phyloP scores from a whole-genome alignment of 805 yeast genomes.

The Sungouiozyma ichnusensis region DNA sequence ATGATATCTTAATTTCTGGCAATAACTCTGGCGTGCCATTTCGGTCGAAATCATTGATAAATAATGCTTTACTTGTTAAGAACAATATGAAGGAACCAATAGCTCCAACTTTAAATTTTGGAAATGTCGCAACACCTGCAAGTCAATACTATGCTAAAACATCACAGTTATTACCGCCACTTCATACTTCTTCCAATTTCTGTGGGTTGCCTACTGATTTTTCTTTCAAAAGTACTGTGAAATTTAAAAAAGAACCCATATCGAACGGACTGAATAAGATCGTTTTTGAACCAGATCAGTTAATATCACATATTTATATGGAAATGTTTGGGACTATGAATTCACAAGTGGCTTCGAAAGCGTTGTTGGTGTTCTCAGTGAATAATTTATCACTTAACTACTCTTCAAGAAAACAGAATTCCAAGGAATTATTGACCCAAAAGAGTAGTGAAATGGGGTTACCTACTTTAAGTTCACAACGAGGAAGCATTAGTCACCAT shows the following conservation, averaged over 20 bases:
- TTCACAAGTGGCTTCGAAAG: conserved; percentile 17
- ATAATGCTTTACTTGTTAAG: background rate
- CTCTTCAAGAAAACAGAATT: background rate
- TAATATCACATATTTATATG: conserved; percentile 16
- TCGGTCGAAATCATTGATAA: background rate
- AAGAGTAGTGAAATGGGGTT: background rate
- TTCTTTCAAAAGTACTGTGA: conserved; percentile 7
- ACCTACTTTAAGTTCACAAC: background rate
- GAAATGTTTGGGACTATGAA: conserved; percentile 20
- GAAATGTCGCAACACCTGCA: background rate
- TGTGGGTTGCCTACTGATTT: background rate
- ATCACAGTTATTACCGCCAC: background rate
- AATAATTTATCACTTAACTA: conserved; percentile 2
- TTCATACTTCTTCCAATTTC: background rate
- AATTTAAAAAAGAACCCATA: conserved; percentile 8
- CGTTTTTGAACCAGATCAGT: conserved; percentile 23
- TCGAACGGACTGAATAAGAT: conserved; percentile 7
- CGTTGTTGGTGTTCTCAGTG: conserved; percentile 17
- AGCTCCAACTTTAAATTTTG: background rate
- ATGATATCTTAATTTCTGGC: background rate
- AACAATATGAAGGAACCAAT: background rate
- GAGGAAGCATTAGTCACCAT: background rate
- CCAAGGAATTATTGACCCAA: too few species aligned
- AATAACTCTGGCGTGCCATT: background rate
- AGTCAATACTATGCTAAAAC: background rate